These are phyloP conservation scores for Aspergillus luchuensis DNA, from an alignment of 2,329 filamentous ascomycete genomes.

Conservation along the genomic window DNA sequence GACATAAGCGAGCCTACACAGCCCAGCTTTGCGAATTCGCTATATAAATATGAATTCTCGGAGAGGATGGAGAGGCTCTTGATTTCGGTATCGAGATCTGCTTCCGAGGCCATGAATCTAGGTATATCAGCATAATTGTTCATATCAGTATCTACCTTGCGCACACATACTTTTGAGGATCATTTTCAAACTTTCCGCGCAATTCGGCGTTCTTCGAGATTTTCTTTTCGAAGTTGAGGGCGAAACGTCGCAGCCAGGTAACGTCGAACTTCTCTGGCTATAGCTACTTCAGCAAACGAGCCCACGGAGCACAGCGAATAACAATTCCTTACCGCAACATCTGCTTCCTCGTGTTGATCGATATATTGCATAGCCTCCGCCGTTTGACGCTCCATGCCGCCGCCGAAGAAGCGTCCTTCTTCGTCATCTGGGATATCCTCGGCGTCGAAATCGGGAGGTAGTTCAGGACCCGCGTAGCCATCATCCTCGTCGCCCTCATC, in stretches of 20 bases:
- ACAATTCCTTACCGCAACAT: constrained; percentile 42
- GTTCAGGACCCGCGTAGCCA: constrained; percentile 54
- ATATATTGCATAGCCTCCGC: constrained; percentile 85
- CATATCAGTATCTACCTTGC: not conserved
- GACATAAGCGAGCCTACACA: constrained; percentile 74
- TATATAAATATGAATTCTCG: constrained; percentile 82
- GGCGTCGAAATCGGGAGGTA: constrained; percentile 59
- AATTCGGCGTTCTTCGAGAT: constrained; percentile 90
- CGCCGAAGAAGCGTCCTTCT: constrained; percentile 93
- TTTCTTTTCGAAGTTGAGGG: constrained; percentile 82
- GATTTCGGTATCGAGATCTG: constrained; percentile 84
- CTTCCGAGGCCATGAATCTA: constrained; percentile 77
- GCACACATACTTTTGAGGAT: constrained; percentile 67
- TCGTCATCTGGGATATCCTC: constrained; percentile 73
- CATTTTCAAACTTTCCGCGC: constrained; percentile 77
- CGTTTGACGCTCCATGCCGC: constrained; percentile 80
- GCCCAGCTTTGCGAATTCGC: constrained; percentile 75
- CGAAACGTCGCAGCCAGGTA: constrained; percentile 79
- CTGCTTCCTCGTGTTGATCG: constrained; percentile 65
- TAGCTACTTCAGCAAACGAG: constrained; percentile 26
- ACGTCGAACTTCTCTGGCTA: constrained; percentile 75
- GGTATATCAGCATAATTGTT: constrained; percentile 21
- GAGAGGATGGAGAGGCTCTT: constrained; percentile 83
- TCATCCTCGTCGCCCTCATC: constrained; percentile 50
- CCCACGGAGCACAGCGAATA: not conserved